Conservation (phyloP, 192 early-diverging fungal genomes). For the Podila horticola region DNA sequence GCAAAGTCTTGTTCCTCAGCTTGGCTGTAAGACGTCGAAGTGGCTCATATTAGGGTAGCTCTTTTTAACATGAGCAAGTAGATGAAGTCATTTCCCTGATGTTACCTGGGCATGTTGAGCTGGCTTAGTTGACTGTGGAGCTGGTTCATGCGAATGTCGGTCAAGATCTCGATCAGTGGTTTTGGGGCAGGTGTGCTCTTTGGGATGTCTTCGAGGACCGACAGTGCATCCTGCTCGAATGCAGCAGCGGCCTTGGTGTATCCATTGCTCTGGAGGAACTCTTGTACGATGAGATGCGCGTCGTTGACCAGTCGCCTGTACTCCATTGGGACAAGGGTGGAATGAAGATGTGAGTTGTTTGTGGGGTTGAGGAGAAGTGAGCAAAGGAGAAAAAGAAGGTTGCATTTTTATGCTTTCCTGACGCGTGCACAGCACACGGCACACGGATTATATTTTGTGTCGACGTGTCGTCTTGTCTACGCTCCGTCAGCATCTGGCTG, state of each 20-base stretch:
- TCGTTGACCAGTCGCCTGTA: constrained; percentile 31
- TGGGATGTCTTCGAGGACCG: constrained; percentile 42
- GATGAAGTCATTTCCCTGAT: neutral
- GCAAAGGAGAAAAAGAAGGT: neutral
- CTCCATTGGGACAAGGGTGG: constrained; percentile 21
- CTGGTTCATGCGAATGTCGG: constrained; percentile 35
- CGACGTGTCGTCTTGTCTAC: no score
- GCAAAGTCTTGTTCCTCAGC: constrained; percentile 52
- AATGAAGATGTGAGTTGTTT: neutral
- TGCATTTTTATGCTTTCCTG: no score
- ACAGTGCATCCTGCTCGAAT: constrained; percentile 56
- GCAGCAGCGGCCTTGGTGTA: constrained; percentile 53
- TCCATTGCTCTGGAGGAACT: constrained; percentile 55
- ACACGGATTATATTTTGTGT: no score
- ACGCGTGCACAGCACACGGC: no score
- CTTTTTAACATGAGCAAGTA: no score
- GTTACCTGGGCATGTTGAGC: constrained; percentile 48
- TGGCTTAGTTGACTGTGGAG: constrained; percentile 54
- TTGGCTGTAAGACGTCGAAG: neutral
- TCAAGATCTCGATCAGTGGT: constrained; percentile 53
- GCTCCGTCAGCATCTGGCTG: no score
- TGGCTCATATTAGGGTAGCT: neutral
- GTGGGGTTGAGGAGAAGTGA: neutral
- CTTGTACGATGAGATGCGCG: constrained; percentile 54
- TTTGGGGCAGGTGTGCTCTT: constrained; percentile 47